Percentiles rank a stretch among this genome's conserved stretches.
phyloP scores from a whole-genome alignment of 495 filamentous ascomycete species.

The Cetradonia linearis region DNA sequence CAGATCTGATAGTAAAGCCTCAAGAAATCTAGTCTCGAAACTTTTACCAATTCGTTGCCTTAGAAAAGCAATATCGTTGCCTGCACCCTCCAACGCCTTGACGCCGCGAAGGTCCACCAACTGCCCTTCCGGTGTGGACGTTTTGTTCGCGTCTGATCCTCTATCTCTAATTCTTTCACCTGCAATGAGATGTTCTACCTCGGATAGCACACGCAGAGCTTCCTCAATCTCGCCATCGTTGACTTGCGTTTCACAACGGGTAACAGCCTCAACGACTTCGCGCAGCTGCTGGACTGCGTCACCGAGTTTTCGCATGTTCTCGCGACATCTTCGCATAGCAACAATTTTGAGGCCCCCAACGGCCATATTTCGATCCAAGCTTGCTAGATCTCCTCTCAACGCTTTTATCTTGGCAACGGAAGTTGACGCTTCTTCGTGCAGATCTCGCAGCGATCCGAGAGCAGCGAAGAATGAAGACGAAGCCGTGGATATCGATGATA shows the following conservation, averaged over 20 bases:
- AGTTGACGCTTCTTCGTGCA: slow-evolving; percentile 86
- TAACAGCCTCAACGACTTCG: slow-evolving; percentile 63
- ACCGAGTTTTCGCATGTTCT: slow-evolving; percentile 76
- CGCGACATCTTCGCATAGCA: slow-evolving; percentile 64
- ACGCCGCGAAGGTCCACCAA: slow-evolving; percentile 66
- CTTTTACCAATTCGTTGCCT: slow-evolving; percentile 73
- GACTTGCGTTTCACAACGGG: slow-evolving; percentile 67
- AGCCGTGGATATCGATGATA: slow-evolving; percentile 88
- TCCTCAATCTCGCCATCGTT: slow-evolving; percentile 70
- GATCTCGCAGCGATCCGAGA: slow-evolving; percentile 75
- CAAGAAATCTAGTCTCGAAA: slow-evolving; percentile 73
- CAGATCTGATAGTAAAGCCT: slow-evolving; percentile 67
- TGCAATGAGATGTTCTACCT: slow-evolving; percentile 65
- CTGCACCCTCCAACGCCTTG: slow-evolving; percentile 70
- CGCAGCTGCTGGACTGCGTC: slow-evolving; percentile 75
- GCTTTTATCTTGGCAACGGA: slow-evolving; percentile 79
- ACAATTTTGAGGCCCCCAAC: slow-evolving; percentile 78
- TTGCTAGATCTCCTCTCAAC: slow-evolving; percentile 65
- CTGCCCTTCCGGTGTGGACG: slow-evolving; percentile 24
- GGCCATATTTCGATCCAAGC: slow-evolving; percentile 80
- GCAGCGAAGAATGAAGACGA: slow-evolving; percentile 96
- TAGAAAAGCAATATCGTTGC: slow-evolving; percentile 61
- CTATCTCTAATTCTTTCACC: slow-evolving; percentile 44
- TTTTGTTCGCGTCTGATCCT: slow-evolving; percentile 24
- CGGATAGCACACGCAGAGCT: slow-evolving; percentile 65